These are phyloP conservation scores for Coemansia sp. DNA, from an alignment of 192 early-diverging fungal species.

Conservation along the genomic window DNA sequence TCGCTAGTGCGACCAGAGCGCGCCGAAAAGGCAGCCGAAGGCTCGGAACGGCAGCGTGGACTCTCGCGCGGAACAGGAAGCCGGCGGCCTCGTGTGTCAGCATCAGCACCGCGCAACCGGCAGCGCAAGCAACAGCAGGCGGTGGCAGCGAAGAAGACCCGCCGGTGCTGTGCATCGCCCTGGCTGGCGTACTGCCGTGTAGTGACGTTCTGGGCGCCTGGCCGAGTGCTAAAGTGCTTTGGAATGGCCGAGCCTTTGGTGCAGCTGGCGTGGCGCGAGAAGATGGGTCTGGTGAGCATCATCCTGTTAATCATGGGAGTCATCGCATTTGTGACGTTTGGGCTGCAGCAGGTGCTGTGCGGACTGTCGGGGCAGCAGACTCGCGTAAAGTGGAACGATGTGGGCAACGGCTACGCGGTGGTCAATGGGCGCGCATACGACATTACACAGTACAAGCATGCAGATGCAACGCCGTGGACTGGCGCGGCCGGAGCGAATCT, in stretches of 20 bases:
- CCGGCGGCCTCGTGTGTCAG: slow-evolving; percentile 24
- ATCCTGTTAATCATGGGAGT: slow-evolving; percentile 68
- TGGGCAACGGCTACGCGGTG: slow-evolving; percentile 58
- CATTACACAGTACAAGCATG: slow-evolving; percentile 60
- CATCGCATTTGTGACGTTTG: slow-evolving; percentile 87
- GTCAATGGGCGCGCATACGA: slow-evolving; percentile 67
- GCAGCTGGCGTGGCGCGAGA: slow-evolving; percentile 88
- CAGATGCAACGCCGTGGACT: slow-evolving; percentile 41
- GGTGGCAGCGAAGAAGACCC: slow-evolving; percentile 13
- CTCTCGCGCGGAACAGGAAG: slow-evolving; percentile 20
- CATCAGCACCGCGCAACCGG: slow-evolving; percentile 28
- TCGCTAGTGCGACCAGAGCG: slow-evolving; percentile 70
- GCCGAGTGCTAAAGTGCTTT: slow-evolving; percentile 54
- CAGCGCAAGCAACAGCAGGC: slow-evolving; percentile 30
- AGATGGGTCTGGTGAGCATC: slow-evolving; percentile 81
- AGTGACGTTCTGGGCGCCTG: slow-evolving; percentile 60
- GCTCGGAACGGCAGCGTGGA: slow-evolving; percentile 25
- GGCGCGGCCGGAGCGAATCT: slow-evolving; percentile 54
- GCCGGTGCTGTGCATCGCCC: slow-evolving; percentile 43
- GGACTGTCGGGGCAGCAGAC: slow-evolving; percentile 48
- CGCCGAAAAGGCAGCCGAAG: slow-evolving; percentile 56
- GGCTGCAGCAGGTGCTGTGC: slow-evolving; percentile 67
- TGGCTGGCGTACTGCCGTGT: slow-evolving; percentile 60
- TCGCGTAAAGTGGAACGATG: slow-evolving; percentile 55
- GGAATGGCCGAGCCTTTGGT: slow-evolving; percentile 61